Evolutionary conservation across 2,329 filamentous ascomycete genomes (phyloP).

Genomic region (Fusarium floridanum): DNA sequence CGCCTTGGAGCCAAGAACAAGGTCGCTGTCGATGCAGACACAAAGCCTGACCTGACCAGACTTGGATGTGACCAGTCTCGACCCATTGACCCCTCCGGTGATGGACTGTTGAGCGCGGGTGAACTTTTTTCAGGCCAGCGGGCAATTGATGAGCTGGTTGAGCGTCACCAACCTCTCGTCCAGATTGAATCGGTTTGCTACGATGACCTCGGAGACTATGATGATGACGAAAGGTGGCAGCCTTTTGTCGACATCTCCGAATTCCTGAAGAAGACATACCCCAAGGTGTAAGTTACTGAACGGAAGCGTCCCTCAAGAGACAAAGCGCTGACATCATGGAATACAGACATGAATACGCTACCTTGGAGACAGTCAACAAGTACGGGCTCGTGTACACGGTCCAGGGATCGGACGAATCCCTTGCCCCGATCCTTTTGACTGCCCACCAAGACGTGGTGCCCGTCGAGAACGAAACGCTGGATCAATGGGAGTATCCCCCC

Average conservation of each 20-base stretch:
- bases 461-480: constrained; percentile 54
- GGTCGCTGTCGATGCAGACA: background rate
- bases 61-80: constrained; percentile 47
- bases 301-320: accelerated
- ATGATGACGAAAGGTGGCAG: constrained; percentile 65
- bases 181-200: constrained; percentile 65
- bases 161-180: constrained; percentile 65
- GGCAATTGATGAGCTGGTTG: constrained; percentile 54
- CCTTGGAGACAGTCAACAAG: constrained; percentile 68
- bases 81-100: constrained; percentile 43
- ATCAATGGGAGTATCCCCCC: constrained; percentile 54
- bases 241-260: constrained; percentile 62
- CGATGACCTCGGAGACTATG: constrained; percentile 65
- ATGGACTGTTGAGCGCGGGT: constrained; percentile 45
- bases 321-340: background rate
- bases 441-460: constrained; percentile 60
- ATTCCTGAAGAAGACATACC: constrained; percentile 61
- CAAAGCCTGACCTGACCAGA: background rate
- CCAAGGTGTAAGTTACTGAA: constrained; percentile 53
- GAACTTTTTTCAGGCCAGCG: constrained; percentile 47
- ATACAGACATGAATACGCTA: constrained; percentile 54
- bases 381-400: constrained; percentile 72
- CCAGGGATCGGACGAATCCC: constrained; percentile 61
- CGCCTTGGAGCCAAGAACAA: background rate
- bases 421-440: constrained; percentile 56